These are phyloP conservation scores for Lactarius hatsudake DNA, from an alignment of 768 basidiomycete species.

Conservation along the genomic window DNA sequence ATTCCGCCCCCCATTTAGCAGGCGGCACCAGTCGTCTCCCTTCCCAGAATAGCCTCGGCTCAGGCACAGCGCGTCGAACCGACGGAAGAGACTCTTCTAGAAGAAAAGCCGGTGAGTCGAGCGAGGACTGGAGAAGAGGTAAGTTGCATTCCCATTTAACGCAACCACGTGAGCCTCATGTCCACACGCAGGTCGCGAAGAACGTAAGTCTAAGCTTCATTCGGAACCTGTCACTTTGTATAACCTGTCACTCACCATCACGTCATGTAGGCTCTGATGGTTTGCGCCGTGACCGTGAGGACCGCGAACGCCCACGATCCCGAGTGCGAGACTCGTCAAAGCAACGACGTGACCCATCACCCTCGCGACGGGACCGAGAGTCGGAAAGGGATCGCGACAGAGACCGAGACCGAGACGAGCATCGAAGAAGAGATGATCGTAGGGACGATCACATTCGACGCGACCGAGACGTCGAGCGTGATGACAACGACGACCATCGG, in stretches of 20 bases:
- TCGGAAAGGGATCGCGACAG: constrained; percentile 35
- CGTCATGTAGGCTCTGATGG: constrained; percentile 47
- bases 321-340: constrained; percentile 62
- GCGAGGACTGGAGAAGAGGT: constrained; percentile 89
- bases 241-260: background rate
- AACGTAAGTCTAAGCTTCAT: constrained; percentile 45
- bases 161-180: constrained; percentile 12
- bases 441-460: constrained; percentile 40
- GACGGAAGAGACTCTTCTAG: constrained; percentile 60
- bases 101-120: constrained; percentile 69
- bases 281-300: constrained; percentile 58
- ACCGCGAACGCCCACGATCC: constrained; percentile 63
- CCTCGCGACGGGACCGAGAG: constrained; percentile 39
- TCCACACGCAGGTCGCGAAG: constrained; percentile 47
- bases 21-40: constrained; percentile 43
- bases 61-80: constrained; percentile 46
- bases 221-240: background rate
- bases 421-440: constrained; percentile 44
- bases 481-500: constrained; percentile 64
- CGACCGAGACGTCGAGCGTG: constrained; percentile 44
- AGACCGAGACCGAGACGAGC: constrained; percentile 36
- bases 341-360: constrained; percentile 55
- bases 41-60: constrained; percentile 33
- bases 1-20: constrained; percentile 57
- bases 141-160: constrained; percentile 30